Evolutionary conservation across 495 filamentous ascomycete genomes (phyloP), one percentile per base, ranked within the genome.

Genomic region (Thozetella sp.): DNA sequence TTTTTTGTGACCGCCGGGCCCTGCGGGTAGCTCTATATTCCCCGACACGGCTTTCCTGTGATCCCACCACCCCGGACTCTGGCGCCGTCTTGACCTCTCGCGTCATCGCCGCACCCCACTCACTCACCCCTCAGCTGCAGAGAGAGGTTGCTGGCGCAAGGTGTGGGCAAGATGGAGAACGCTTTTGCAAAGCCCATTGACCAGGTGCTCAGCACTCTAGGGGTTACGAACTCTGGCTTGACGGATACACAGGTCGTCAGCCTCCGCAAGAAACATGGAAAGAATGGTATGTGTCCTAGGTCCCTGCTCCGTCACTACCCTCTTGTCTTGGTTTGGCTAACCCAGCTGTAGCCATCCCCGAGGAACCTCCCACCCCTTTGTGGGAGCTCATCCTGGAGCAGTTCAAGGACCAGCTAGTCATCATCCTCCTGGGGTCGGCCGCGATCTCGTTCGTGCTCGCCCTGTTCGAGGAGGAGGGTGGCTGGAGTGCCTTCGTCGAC

Each of bases 401-500:
- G 75, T 99, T 99, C 82, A 97, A 99, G 76, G 96, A 99, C 70
- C 96, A 99, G 75, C 84, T 99, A 2, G 96, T 99, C 56, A 83
- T 99, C 56, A 99, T 99, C 67, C 84, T 99, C 2, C 80, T 99
- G 52, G 95, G 86, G 46, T 97, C 93, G 17, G 96, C 96, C 3
- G 92, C 85, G n/a, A 85, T 99, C 46, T 98, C 96, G 2, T 98
- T 99, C 64, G 85, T 95, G 22, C 77, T 99, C 53, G 96, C 96
- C 50, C 82, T 99, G 13, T 95, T 98, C 63, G 96, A 98, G 72
- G 92, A 93, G 51, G 90, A 88, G 51, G 91, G 93, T 56, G 95
- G 90, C 57, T 96, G 93, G 92, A 93, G 93, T 63, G 96, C 93
- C n/a, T 99, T 98, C 73, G 95, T 99, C 58, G 96, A 99, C 76